Evolutionary conservation across 768 basidiomycete species (phyloP).

Genomic region (Tricholoma hemisulphureum): DNA sequence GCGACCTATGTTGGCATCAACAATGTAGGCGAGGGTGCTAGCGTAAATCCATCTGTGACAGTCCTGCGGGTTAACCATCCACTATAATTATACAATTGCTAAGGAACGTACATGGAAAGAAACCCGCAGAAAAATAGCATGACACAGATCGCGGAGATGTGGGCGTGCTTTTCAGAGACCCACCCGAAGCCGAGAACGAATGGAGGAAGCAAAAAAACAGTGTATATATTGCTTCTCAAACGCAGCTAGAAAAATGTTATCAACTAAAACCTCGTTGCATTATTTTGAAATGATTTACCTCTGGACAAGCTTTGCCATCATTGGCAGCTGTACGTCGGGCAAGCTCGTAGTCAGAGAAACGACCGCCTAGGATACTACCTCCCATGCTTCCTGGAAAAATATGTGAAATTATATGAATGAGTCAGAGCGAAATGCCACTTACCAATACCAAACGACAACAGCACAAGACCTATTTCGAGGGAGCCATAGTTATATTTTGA

Average conservation of each 20-base stretch:
- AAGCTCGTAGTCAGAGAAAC: constrained; percentile 44
- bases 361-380: constrained; percentile 45
- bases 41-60: constrained; percentile 52
- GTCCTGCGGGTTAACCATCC: neutral
- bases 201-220: constrained; percentile 59
- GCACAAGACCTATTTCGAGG: constrained; percentile 70
- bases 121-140: constrained; percentile 74
- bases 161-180: constrained; percentile 61
- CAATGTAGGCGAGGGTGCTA: constrained; percentile 77
- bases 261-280: neutral
- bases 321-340: constrained; percentile 37
- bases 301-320: constrained; percentile 51
- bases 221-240: constrained; percentile 57
- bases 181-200: constrained; percentile 72
- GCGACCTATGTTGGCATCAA: constrained; percentile 82
- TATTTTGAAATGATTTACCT: constrained; percentile 45
- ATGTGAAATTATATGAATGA: neutral
- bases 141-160: constrained; percentile 68
- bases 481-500: constrained; percentile 63
- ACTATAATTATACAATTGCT: neutral
- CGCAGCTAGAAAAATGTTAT: constrained; percentile 46
- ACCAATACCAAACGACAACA: constrained; percentile 75
- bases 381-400: constrained; percentile 32
- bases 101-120: constrained; percentile 59
- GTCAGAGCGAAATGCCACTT: constrained; percentile 13